Conservation (phyloP, 805 yeast species). For the Priceomyces castillae region DNA sequence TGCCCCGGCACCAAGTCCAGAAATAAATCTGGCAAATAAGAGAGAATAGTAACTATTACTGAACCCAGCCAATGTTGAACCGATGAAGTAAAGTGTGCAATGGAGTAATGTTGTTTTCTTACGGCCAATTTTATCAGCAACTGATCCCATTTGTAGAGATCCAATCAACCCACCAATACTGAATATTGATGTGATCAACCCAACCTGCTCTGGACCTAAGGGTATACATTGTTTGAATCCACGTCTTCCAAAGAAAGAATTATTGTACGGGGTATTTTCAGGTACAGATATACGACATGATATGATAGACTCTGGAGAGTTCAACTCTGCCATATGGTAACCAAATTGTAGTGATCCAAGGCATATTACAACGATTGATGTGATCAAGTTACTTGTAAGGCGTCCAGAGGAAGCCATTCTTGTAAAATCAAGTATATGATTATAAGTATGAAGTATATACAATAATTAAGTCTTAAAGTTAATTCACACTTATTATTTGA, state of each 20-base stretch:
- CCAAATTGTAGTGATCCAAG: slow-evolving; percentile 87
- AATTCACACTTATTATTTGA: neutral
- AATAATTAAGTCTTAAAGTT: neutral
- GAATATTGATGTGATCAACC: slow-evolving; percentile 73
- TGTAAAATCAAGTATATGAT: neutral
- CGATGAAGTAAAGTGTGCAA: slow-evolving; percentile 51
- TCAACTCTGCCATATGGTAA: slow-evolving; percentile 90
- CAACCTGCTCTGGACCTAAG: slow-evolving; percentile 56
- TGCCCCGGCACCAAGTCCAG: slow-evolving; percentile 86
- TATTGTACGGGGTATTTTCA: slow-evolving; percentile 27
- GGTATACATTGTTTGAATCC: slow-evolving; percentile 53
- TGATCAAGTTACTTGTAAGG: slow-evolving; percentile 35
- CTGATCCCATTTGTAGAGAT: slow-evolving; percentile 61
- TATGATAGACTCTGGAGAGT: slow-evolving; percentile 77
- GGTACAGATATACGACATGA: slow-evolving; percentile 48
- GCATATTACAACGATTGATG: slow-evolving; percentile 58
- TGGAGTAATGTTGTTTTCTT: slow-evolving; percentile 51
- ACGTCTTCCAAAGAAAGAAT: slow-evolving; percentile 41
- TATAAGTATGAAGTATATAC: neutral
- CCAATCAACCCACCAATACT: slow-evolving; percentile 83
- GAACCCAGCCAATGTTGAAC: slow-evolving; percentile 59
- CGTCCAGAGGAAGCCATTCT: neutral
- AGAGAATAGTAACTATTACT: slow-evolving; percentile 45
- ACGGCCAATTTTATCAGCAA: slow-evolving; percentile 69
- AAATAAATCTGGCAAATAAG: slow-evolving; percentile 66